A percentile compares a stretch with the other conserved stretches of the same genome.
Evolutionary conservation across 2,329 filamentous ascomycete species (phyloP).

Genomic region (Coniella lustricola): DNA sequence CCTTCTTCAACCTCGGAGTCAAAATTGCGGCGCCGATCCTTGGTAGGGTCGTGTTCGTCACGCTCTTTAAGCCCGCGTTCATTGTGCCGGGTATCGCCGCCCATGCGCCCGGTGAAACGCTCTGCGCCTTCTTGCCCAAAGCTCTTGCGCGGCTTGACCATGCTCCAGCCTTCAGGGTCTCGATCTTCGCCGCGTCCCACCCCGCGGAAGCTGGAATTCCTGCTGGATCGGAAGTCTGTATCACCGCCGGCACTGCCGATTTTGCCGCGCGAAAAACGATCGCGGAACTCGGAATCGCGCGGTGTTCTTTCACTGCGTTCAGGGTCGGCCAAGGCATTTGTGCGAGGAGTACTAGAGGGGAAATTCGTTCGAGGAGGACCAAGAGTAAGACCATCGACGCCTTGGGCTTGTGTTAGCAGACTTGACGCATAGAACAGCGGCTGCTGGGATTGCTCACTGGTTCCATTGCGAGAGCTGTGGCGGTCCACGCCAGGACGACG

Average conservation of each 20-base stretch:
- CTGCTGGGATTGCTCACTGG: constrained; percentile 37
- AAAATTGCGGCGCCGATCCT: constrained; percentile 41
- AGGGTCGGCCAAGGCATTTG: constrained; percentile 30
- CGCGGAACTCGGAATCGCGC: constrained; percentile 45
- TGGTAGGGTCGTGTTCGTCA: constrained; percentile 48
- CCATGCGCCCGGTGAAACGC: constrained; percentile 61
- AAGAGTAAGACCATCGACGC: constrained; percentile 74
- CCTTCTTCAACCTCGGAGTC: constrained; percentile 46
- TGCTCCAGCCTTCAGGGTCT: constrained; percentile 68
- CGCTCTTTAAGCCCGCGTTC: constrained; percentile 43
- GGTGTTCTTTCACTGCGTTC: constrained; percentile 46
- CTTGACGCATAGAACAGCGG: background rate
- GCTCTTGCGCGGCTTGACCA: constrained; percentile 66
- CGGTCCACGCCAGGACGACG: constrained; percentile 46
- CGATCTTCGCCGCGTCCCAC: constrained; percentile 51
- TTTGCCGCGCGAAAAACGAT: constrained; percentile 54
- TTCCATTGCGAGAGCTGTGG: constrained; percentile 47
- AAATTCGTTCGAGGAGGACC: constrained; percentile 80
- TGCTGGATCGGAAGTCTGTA: constrained; percentile 43
- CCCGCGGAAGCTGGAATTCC: constrained; percentile 41
- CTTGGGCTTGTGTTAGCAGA: constrained; percentile 32
- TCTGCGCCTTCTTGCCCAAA: constrained; percentile 67
- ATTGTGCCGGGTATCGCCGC: constrained; percentile 38
- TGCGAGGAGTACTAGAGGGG: constrained; percentile 55
- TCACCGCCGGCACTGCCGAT: constrained; percentile 43